A percentile compares a stretch with the other conserved stretches of the same genome.
Evolutionary conservation across 306 rosid genomes (phyloP).

Genomic region (Cicer chorassanicum): DNA sequence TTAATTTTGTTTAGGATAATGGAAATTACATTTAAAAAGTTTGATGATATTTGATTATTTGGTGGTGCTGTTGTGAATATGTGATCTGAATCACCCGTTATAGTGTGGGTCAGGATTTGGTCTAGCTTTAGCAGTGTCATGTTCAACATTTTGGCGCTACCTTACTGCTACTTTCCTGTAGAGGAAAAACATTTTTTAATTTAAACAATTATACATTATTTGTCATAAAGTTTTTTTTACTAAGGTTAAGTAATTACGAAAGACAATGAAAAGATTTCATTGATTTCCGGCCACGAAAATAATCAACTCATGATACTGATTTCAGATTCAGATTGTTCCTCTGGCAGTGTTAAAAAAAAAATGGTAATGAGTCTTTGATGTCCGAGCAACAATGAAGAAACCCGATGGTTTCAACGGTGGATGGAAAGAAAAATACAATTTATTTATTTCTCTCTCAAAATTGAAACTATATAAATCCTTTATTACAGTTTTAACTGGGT

Average conservation of each 20-base stretch:
- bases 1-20: constrained; percentile 15
- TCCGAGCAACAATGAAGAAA: constrained; percentile 41
- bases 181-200: constrained; percentile 42
- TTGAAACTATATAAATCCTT: constrained; percentile 15
- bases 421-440: too few relatives aligned
- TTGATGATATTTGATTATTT: not conserved
- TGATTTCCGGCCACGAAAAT: constrained; percentile 38
- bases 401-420: constrained; percentile 31
- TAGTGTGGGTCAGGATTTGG: constrained; percentile 51
- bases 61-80: not conserved
- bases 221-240: not conserved
- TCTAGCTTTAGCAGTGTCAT: constrained; percentile 50
- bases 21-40: constrained; percentile 6
- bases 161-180: constrained; percentile 44
- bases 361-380: constrained; percentile 29
- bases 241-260: constrained; percentile 1
- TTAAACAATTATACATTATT: not conserved
- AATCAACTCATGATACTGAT: constrained; percentile 21
- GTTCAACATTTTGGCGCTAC: constrained; percentile 50
- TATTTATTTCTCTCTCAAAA: constrained; percentile 32
- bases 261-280: constrained; percentile 23
- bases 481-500: constrained; percentile 58
- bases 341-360: constrained; percentile 39
- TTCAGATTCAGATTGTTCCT: constrained; percentile 49
- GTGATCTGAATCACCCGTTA: constrained; percentile 47